Conservation (phyloP, 768 basidiomycete species). For the Tulasnella sp. region DNA sequence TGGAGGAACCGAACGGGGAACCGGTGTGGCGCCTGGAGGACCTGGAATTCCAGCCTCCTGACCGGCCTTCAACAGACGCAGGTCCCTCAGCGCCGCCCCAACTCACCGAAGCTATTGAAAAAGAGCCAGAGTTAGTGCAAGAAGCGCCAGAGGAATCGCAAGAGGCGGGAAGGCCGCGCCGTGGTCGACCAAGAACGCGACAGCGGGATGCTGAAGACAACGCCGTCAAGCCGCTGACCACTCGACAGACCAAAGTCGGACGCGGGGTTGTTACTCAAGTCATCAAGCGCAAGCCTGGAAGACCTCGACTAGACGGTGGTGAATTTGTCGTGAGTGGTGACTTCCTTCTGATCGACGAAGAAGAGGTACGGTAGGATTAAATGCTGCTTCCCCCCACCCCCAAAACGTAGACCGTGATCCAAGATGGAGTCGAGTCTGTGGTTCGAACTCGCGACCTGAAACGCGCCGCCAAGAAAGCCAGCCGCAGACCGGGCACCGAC, state of each 20-base stretch:
- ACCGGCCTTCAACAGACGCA: not conserved
- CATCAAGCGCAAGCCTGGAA: not conserved
- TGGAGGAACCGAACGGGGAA: not conserved
- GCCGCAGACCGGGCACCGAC: not conserved
- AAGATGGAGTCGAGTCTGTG: not conserved
- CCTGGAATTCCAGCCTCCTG: not conserved
- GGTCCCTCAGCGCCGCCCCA: not conserved
- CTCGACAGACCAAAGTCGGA: not conserved
- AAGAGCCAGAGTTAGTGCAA: not conserved
- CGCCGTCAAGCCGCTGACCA: not conserved
- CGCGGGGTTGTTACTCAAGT: not conserved
- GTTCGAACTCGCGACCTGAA: not conserved
- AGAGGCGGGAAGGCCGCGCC: not conserved
- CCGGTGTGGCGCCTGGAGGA: not conserved
- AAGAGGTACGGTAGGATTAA: not conserved
- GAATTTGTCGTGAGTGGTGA: not conserved
- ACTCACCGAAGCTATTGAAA: not conserved
- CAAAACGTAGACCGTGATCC: not conserved
- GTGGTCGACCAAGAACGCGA: not conserved
- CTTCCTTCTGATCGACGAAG: not conserved
- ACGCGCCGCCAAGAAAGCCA: not conserved
- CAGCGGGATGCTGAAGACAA: not conserved
- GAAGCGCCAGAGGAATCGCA: not conserved
- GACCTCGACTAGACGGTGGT: not conserved
- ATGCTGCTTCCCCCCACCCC: too few species aligned